Evolutionary conservation across 169 alveolate species (phyloP), one percentile per base, ranked within the genome.

Genomic region (Plasmodium adleri): DNA sequence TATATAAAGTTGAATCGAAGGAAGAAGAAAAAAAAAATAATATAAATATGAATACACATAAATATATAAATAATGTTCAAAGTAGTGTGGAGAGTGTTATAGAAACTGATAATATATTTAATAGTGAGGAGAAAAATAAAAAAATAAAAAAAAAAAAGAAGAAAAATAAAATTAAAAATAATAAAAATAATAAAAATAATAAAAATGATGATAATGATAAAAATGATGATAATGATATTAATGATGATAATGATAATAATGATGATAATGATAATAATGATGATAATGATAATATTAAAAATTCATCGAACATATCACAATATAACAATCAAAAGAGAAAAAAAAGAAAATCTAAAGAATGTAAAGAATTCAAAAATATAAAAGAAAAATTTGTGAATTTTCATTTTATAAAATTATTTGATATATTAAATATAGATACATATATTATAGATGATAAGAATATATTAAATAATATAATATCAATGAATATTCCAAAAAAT

Each of bases 401-500:
- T 39, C 72, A 68, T 72, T 62, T 83, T 24, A 10, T 54, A 26
- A 83, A 68, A 63, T 8, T 83, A 13, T 83, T 83, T 60, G 68
- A 83, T 17, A 54, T 68, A 7, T 68, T 83, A 12, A 62, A 60
- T 15, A 9, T 28, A 15, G 0, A 20, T 0, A 83, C 67, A 0
- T 83, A 70, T 10, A 56, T 83, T 32, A 8, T 83, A 28, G 91
- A 83, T 39, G 73, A 83, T 32, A 50, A 13, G 20, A 13, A 54
- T 2, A 49, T 68, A 9, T n/a, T 72, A 32, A 72, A 56, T 6
- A 68, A 24, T 8, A 22, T 43, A 54, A 26, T 20, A 49, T 17
- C 15, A 6, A 1, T 39, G 12, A 17, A 56, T n/a, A 7, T 83
- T n/a, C 45, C 67, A 8, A 20, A 67, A 26, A 62, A 62, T 1